A percentile compares a stretch with the other conserved stretches of the same genome.
These are phyloP conservation scores for Botrytis byssoidea DNA, from an alignment of 2,329 filamentous ascomycete species.

Conservation along the genomic window DNA sequence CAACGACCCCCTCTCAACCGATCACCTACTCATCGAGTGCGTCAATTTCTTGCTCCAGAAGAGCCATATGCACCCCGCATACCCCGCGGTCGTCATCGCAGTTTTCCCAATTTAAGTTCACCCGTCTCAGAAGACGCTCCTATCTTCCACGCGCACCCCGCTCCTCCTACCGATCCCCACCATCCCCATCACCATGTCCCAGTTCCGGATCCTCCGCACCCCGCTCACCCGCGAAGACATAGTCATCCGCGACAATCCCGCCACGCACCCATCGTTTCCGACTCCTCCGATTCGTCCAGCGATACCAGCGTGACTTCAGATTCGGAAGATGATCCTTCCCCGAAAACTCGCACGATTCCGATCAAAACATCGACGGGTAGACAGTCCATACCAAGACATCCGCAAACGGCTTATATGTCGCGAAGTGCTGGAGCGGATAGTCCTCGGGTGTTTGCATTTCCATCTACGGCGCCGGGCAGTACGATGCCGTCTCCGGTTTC, in stretches of 20 bases:
- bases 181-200: not conserved
- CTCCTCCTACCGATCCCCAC: not conserved
- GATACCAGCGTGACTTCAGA: constrained; percentile 9
- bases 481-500: constrained; percentile 14
- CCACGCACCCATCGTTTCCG: constrained; percentile 6
- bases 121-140: constrained; percentile 31
- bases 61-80: constrained; percentile 37
- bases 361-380: not conserved
- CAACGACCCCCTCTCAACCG: constrained; percentile 34
- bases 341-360: constrained; percentile 9
- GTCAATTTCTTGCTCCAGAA: constrained; percentile 44
- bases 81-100: constrained; percentile 30
- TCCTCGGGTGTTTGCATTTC: not conserved
- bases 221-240: constrained; percentile 43
- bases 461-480: constrained; percentile 9
- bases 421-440: not conserved
- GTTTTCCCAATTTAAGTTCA: constrained; percentile 34
- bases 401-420: constrained; percentile 5
- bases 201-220: not conserved
- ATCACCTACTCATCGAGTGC: constrained; percentile 40
- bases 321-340: constrained; percentile 19
- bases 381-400: not conserved
- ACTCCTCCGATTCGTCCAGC: not conserved
- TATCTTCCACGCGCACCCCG: constrained; percentile 25
- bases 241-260: constrained; percentile 47